These are phyloP conservation scores for Naganishia liquefaciens DNA, from an alignment of 1,284 basidiomycete genomes.

Conservation along the genomic window DNA sequence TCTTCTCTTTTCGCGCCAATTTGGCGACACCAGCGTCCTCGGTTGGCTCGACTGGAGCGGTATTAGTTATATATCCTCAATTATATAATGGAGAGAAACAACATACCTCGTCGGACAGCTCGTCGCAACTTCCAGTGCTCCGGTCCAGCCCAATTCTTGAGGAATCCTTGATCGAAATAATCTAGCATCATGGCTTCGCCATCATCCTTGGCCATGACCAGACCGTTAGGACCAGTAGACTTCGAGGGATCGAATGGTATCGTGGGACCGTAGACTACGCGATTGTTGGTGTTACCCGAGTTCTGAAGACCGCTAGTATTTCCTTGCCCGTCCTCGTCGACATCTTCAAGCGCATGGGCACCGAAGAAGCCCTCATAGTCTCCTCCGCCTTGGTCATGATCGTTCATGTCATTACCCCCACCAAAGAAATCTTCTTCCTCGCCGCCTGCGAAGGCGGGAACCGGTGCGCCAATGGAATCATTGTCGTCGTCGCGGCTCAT, in stretches of 20 bases:
- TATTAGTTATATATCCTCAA: neutral
- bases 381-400: constrained; percentile 65
- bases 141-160: constrained; percentile 97
- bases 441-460: constrained; percentile 48
- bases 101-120: constrained; percentile 70
- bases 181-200: constrained; percentile 69
- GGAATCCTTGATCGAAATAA: constrained; percentile 86
- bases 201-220: constrained; percentile 77
- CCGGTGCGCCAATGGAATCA: constrained; percentile 59
- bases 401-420: constrained; percentile 73
- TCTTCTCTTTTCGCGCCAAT: constrained; percentile 68
- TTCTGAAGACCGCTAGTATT: constrained; percentile 43
- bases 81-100: neutral
- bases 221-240: constrained; percentile 68
- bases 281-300: constrained; percentile 2
- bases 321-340: constrained; percentile 56
- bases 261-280: constrained; percentile 25
- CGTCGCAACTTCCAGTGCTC: constrained; percentile 95
- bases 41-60: constrained; percentile 39
- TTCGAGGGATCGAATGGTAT: constrained; percentile 76
- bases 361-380: constrained; percentile 54
- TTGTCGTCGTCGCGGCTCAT: constrained; percentile 69
- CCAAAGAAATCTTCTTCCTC: constrained; percentile 56
- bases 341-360: constrained; percentile 48
- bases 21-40: constrained; percentile 58